Evolutionary conservation across 495 filamentous ascomycete genomes (phyloP), one percentile per base, ranked within the genome.

Genomic region (Penicillium longicatenatum): DNA sequence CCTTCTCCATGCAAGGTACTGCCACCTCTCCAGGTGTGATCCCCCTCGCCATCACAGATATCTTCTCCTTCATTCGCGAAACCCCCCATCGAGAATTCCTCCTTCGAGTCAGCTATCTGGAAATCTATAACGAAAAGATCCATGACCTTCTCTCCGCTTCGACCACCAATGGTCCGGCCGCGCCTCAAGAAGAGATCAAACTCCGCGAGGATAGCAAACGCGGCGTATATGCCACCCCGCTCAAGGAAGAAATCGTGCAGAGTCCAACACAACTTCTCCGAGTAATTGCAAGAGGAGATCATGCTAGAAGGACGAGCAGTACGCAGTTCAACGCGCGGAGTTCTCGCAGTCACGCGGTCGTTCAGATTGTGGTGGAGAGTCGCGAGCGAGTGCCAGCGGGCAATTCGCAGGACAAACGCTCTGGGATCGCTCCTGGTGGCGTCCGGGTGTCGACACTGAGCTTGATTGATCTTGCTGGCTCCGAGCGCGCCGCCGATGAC

Each of bases 121-220:
- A 98, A 73, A 98, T 98, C 45, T 98, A 98, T 76, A 98, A 98
- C 67, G 94, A 98, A 70, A 94, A 85, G 75, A 98, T 98, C 35
- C 88, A 98, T 66, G 94, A 98, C 72, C 82, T 98, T 5, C 79
- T 98, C 33, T 92, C 88, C 29, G 86, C 91, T 64, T 80, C 90
- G 6, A 73, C 79, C 4, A 76, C 79, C 26, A 72, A 59, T 31
- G 79, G 78, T 6, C 75, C 75, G 39, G 75, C 80, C 2, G 72
- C 73, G 20, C 66, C 75, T 14, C 80, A 85, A 52, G 94, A 98
- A 64, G 94, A 98, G 65, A 98, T 98, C 71, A 97, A 98, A 73
- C 76, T 98, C 21, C 86, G 94, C 30, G 94, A 98, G 71, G 94
- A 98, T 70, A 89, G 87, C 73, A 98, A 97, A 72, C 81, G 94